These are phyloP conservation scores for Kwoniella mangroviensis DNA, from an alignment of 768 basidiomycete genomes.

Conservation along the genomic window DNA sequence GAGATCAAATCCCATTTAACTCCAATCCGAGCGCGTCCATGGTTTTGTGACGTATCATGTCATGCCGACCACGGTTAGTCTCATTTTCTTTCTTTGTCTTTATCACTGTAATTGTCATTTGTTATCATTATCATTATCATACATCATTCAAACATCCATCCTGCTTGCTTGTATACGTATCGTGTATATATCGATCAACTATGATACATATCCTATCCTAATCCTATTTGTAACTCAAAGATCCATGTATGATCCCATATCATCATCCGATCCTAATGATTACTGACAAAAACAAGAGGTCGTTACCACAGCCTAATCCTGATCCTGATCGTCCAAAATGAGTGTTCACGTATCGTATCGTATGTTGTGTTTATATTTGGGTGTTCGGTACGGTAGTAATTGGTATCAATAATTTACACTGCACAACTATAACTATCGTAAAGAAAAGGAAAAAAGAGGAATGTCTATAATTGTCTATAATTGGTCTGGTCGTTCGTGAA, in stretches of 20 bases:
- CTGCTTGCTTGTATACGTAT: neutral
- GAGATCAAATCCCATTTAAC: no score
- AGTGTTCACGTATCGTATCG: no score
- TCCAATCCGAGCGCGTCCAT: no score
- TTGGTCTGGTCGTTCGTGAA: neutral
- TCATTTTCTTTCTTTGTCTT: no score
- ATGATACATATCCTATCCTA: neutral
- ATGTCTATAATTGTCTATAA: constrained; percentile 1
- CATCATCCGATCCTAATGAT: neutral
- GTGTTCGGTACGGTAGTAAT: neutral
- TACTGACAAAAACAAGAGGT: neutral
- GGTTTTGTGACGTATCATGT: no score
- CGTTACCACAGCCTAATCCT: neutral
- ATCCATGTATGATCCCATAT: neutral
- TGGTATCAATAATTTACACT: neutral
- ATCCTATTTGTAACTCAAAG: neutral
- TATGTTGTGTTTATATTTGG: neutral
- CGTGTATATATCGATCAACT: neutral
- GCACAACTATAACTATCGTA: neutral
- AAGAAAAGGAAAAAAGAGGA: neutral
- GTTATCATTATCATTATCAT: neutral
- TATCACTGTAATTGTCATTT: no score
- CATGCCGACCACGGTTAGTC: no score
- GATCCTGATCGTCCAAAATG: neutral
- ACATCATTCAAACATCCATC: neutral